Evolutionary conservation across 352 stramenopile species (phyloP).

Genomic region (Ochromonadaceae sp.): DNA sequence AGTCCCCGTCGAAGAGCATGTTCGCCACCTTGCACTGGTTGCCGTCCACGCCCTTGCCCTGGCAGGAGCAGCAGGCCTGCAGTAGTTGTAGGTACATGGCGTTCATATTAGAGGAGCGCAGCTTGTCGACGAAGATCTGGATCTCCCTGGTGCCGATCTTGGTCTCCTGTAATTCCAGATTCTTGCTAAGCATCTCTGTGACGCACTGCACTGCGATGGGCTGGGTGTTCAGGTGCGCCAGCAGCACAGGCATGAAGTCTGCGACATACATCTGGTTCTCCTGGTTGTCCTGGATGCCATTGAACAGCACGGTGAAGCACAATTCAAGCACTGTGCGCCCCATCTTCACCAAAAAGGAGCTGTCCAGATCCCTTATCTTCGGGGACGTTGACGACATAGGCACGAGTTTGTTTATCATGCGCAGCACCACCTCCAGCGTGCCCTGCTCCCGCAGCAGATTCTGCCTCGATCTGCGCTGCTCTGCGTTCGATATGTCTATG

Average conservation of each 20-base stretch:
- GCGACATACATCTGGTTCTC: constrained; percentile 31
- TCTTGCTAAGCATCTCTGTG: constrained; percentile 25
- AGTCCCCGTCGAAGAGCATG: constrained; percentile 7
- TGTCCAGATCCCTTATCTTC: too few relatives aligned
- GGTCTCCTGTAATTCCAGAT: constrained; percentile 27
- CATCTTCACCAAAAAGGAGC: constrained; percentile 4
- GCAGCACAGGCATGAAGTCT: constrained; percentile 22
- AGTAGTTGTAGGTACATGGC: constrained; percentile 27
- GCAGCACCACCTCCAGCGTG: background rate
- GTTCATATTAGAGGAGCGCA: constrained; percentile 27
- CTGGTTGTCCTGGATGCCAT: constrained; percentile 20
- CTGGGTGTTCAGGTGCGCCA: constrained; percentile 18
- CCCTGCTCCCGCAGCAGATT: constrained; percentile 5
- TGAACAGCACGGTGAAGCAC: constrained; percentile 24
- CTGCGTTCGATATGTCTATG: background rate
- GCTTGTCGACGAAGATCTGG: constrained; percentile 27
- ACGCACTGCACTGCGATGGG: constrained; percentile 19
- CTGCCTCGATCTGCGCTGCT: background rate
- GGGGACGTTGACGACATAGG: too few relatives aligned
- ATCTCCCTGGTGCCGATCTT: constrained; percentile 23
- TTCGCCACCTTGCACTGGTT: constrained; percentile 28
- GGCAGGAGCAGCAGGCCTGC: constrained; percentile 23
- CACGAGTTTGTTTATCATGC: background rate
- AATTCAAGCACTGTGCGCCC: background rate
- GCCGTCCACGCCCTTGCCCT: constrained; percentile 22